phyloP scores from a whole-genome alignment of 176 grass and related monocot species.

The Zoysia pacifica region DNA sequence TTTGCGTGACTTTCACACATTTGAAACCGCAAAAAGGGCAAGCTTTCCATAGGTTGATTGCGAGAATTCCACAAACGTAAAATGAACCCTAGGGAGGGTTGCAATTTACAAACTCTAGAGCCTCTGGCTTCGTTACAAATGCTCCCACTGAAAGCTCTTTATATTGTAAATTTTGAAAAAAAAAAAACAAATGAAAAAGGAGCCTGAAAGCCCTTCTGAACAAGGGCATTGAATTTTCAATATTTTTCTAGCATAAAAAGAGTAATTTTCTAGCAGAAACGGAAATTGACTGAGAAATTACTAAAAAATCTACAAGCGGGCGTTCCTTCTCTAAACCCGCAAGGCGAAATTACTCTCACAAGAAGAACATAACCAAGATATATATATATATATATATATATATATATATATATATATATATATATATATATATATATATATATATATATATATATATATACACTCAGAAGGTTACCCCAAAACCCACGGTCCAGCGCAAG shows the following conservation, averaged over 20 bases:
- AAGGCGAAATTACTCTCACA: background rate
- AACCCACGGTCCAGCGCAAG: slow-evolving; percentile 25
- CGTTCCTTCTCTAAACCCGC: background rate
- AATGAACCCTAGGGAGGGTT: slow-evolving; percentile 1
- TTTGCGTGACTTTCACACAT: slow-evolving; percentile 25
- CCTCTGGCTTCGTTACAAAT: background rate
- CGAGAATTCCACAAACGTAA: background rate
- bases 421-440: too few relatives aligned
- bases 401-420: too few relatives aligned
- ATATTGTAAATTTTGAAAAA: background rate
- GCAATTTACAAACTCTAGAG: background rate
- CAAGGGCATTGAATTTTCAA: slow-evolving; percentile 23
- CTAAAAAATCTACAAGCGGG: background rate
- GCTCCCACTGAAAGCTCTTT: background rate
- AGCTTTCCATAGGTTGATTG: background rate
- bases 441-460: too few relatives aligned
- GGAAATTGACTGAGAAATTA: background rate
- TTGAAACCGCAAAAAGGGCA: background rate
- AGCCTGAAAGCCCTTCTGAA: background rate
- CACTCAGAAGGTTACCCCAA: background rate
- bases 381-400: too few relatives aligned
- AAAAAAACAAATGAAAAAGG: background rate
- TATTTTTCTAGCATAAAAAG: background rate
- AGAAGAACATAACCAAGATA: background rate
- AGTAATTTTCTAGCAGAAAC: background rate